Evolutionary conservation across 2,329 filamentous ascomycete genomes (phyloP).

Genomic region (Epichloe sylvatica): DNA sequence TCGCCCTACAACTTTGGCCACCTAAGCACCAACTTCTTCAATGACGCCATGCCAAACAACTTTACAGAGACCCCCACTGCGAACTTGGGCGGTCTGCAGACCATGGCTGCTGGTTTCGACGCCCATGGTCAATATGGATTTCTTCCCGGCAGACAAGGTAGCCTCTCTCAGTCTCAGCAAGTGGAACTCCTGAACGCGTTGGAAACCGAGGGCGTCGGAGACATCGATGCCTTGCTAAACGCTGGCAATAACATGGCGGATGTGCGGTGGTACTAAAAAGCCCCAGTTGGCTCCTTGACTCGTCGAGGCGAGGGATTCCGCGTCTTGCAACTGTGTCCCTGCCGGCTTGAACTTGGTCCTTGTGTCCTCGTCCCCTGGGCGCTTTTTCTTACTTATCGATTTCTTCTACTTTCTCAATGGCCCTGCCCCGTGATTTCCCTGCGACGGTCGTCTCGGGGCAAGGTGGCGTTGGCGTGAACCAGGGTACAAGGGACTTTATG

Average conservation of each 20-base stretch:
- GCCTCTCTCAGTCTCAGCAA: conserved; percentile 67
- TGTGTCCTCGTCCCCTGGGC: background rate
- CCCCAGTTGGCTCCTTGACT: background rate
- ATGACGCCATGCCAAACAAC: conserved; percentile 18
- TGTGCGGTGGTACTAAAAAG: conserved; percentile 19
- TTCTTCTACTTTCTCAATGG: no score
- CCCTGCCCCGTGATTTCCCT: background rate
- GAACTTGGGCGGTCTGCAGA: conserved; percentile 20
- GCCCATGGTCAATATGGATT: conserved; percentile 16
- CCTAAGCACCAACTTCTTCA: conserved; percentile 29
- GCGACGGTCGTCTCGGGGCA: background rate
- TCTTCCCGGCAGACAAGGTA: conserved; percentile 45
- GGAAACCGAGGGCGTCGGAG: conserved; percentile 51
- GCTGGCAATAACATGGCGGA: conserved; percentile 16
- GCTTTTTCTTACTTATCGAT: no score
- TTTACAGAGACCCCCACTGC: conserved; percentile 17
- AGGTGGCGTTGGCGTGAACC: background rate
- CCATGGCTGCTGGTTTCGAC: conserved; percentile 14
- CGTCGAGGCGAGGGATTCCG: no score
- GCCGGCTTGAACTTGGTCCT: background rate
- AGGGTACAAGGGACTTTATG: background rate
- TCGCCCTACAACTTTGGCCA: conserved; percentile 36
- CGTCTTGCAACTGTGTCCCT: background rate
- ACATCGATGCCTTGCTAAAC: conserved; percentile 48
- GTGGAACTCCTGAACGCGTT: conserved; percentile 69